A percentile compares a stretch with the other conserved stretches of the same genome.
These are phyloP conservation scores for Cucumis hystrix DNA, from an alignment of 306 rosid species.

Conservation along the genomic window DNA sequence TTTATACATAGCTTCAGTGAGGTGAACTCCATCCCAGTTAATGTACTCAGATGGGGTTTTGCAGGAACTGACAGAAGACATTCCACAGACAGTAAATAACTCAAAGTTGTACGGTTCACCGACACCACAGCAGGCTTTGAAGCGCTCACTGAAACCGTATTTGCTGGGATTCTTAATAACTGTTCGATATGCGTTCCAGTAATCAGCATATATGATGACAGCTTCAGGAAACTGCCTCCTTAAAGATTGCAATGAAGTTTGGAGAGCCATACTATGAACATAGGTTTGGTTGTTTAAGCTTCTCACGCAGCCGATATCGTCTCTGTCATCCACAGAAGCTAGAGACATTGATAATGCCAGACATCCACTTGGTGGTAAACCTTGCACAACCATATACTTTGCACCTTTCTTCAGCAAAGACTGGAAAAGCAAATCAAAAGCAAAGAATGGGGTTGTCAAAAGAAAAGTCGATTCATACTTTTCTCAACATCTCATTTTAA, in stretches of 20 bases:
- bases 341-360: conserved; percentile 54
- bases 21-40: conserved; percentile 97
- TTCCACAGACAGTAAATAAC: conserved; percentile 47
- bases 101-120: conserved; percentile 53
- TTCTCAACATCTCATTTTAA: background rate
- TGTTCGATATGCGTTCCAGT: conserved; percentile 48
- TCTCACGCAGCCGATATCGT: conserved; percentile 64
- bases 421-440: conserved; percentile 25
- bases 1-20: conserved; percentile 90
- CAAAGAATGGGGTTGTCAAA: background rate
- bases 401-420: conserved; percentile 67
- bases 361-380: conserved; percentile 66
- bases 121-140: conserved; percentile 67
- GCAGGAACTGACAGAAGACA: conserved; percentile 36
- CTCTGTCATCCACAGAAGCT: conserved; percentile 47
- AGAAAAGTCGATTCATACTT: background rate
- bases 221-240: conserved; percentile 53
- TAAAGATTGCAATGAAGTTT: conserved; percentile 31
- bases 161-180: conserved; percentile 42
- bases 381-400: conserved; percentile 68
- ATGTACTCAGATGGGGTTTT: conserved; percentile 46
- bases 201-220: conserved; percentile 58
- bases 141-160: conserved; percentile 47
- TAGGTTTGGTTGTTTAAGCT: conserved; percentile 46
- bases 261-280: conserved; percentile 39